A percentile compares a stretch with the other conserved stretches of the same genome.
phyloP scores from a whole-genome alignment of 768 basidiomycete genomes.

The Leccinum disarticulatum region DNA sequence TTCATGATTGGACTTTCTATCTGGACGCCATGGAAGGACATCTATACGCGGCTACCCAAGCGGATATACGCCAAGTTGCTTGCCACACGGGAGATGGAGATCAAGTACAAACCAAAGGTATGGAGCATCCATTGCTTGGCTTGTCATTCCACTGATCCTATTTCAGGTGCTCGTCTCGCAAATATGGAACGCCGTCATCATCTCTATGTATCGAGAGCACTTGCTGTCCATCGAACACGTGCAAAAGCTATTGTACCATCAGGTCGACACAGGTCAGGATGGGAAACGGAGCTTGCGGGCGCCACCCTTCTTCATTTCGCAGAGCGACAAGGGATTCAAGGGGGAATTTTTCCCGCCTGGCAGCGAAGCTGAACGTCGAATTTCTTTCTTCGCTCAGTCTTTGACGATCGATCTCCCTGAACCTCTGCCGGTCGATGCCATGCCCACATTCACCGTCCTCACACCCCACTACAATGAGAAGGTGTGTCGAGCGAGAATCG shows the following conservation, averaged over 20 bases:
- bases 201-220: slow-evolving; percentile 99
- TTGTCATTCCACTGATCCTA: slow-evolving; percentile 1
- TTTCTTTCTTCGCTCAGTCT: slow-evolving; percentile 98
- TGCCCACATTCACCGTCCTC: slow-evolving; percentile 99
- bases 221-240: slow-evolving; percentile 98
- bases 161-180: slow-evolving; percentile 91
- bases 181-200: slow-evolving; percentile 99
- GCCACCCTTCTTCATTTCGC: slow-evolving; percentile 97
- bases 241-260: slow-evolving; percentile 96
- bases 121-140: slow-evolving; percentile 12
- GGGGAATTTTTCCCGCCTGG: slow-evolving; percentile 91
- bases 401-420: slow-evolving; percentile 94
- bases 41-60: slow-evolving; percentile 94
- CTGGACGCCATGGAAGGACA: slow-evolving; percentile 99
- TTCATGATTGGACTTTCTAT: slow-evolving; percentile 93
- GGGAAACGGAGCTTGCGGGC: slow-evolving; percentile 91
- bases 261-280: slow-evolving; percentile 80
- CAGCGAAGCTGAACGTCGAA: slow-evolving; percentile 94
- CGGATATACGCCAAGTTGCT: slow-evolving; percentile 95
- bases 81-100: slow-evolving; percentile 93
- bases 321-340: slow-evolving; percentile 83
- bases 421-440: slow-evolving; percentile 95
- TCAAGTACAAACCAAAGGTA: slow-evolving; percentile 99
- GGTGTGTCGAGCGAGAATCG: slow-evolving; percentile 41
- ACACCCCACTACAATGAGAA: slow-evolving; percentile 99